Percentiles rank a stretch among this genome's conserved stretches.
Conservation (phyloP, 169 alveolate species). For the Plasmodium ovale region DNA sequence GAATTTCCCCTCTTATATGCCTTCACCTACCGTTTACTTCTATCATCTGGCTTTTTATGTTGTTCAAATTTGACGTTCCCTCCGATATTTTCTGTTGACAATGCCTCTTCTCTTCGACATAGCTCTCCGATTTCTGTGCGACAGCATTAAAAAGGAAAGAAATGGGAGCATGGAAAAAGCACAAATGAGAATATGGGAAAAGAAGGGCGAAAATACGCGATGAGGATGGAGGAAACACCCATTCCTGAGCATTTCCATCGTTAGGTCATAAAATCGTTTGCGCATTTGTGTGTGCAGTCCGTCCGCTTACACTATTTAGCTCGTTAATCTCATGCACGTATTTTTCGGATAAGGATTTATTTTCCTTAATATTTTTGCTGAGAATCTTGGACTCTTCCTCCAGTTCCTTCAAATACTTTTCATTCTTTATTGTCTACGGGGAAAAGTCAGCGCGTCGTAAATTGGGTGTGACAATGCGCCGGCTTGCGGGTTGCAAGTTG, state of each 20-base stretch:
- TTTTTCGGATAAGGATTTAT: constrained; percentile 35
- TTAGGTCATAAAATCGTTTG: not conserved
- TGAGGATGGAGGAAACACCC: not conserved
- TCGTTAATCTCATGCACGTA: constrained; percentile 35
- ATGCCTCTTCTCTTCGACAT: constrained; percentile 62
- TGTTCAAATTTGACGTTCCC: constrained; percentile 58
- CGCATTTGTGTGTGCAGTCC: not conserved
- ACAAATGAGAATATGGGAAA: not conserved
- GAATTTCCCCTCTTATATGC: too few relatives aligned
- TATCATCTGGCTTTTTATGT: constrained; percentile 63
- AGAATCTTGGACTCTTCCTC: constrained; percentile 60
- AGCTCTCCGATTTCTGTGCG: constrained; percentile 51
- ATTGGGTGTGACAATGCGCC: not conserved
- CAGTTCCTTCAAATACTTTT: constrained; percentile 46
- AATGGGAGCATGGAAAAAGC: not conserved
- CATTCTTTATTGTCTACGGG: constrained; percentile 60
- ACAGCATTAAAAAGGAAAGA: not conserved
- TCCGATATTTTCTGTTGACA: constrained; percentile 69
- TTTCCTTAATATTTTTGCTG: constrained; percentile 19
- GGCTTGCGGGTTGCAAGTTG: not conserved
- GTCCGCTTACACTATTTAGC: constrained; percentile 41
- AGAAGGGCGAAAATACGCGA: not conserved
- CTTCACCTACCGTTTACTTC: constrained; percentile 61
- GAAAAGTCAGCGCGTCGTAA: not conserved
- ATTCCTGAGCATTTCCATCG: too few relatives aligned